Conservation (phyloP, 768 basidiomycete genomes). For the Rhodotorula sphaerocarpa region DNA sequence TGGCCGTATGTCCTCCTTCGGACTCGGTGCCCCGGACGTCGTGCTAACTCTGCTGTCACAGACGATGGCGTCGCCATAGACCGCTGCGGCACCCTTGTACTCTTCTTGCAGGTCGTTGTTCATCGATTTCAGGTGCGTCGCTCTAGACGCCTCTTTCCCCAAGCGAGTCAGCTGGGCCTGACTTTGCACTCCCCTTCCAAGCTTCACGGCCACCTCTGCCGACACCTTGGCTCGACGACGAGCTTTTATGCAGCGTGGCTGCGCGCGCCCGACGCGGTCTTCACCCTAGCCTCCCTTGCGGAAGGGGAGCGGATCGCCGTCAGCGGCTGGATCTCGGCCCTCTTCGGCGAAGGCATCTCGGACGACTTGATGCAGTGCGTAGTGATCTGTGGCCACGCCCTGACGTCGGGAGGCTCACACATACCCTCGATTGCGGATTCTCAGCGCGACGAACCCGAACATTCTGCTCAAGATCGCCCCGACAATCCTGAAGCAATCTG, state of each 20-base stretch:
- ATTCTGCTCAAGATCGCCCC: constrained; percentile 43
- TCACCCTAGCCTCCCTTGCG: not conserved
- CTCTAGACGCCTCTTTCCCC: rapidly evolving
- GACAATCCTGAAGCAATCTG: constrained; percentile 44
- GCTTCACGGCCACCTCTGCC: constrained; percentile 16
- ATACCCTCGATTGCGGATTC: not conserved
- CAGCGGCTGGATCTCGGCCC: constrained; percentile 30
- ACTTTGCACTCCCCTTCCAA: not conserved
- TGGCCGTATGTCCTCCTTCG: not conserved
- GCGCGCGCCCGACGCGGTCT: constrained; percentile 4
- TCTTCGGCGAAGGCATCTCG: constrained; percentile 39
- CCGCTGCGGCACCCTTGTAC: constrained; percentile 21
- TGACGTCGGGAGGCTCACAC: too few relatives aligned
- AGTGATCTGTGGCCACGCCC: too few relatives aligned
- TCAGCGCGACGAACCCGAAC: constrained; percentile 42
- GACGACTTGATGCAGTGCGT: constrained; percentile 37
- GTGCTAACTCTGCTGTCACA: not conserved
- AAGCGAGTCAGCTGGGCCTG: not conserved
- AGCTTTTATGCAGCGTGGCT: constrained; percentile 24
- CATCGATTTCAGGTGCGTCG: constrained; percentile 16
- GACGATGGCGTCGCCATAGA: constrained; percentile 26
- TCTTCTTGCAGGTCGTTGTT: constrained; percentile 22
- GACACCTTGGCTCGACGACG: constrained; percentile 22
- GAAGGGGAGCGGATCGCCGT: constrained; percentile 17
- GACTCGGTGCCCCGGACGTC: too few relatives aligned